Evolutionary conservation across 371 early-diverging fungal species (phyloP).

Genomic region (Apophysomyces trapeziformis): DNA sequence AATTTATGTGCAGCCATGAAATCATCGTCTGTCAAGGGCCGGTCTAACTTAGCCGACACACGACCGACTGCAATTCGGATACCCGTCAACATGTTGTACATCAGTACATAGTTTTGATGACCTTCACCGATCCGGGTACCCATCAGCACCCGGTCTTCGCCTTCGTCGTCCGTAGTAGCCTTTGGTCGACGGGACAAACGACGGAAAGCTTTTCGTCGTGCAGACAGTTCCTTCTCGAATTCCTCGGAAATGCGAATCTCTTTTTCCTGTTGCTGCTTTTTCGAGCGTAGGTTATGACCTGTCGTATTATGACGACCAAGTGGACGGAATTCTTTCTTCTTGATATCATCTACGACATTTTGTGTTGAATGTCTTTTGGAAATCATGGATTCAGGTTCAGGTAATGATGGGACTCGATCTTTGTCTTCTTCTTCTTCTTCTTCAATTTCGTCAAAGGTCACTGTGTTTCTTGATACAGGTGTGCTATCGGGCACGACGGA

Average conservation of each 20-base stretch:
- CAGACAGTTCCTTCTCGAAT: conserved; percentile 42
- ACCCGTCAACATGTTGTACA: conserved; percentile 98
- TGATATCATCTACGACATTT: background rate
- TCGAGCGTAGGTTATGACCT: conserved; percentile 38
- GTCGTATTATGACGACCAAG: conserved; percentile 47
- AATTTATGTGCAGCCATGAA: conserved; percentile 90
- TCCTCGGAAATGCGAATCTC: conserved; percentile 45
- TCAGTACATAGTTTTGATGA: conserved; percentile 80
- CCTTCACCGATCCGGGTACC: conserved; percentile 72
- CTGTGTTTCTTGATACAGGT: background rate
- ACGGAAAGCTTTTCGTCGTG: conserved; percentile 45
- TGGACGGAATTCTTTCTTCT: conserved; percentile 16
- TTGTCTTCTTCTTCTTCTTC: conserved; percentile 15
- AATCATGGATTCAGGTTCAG: conserved; percentile 10
- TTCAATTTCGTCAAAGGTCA: background rate
- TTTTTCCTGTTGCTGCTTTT: conserved; percentile 31
- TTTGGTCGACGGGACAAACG: conserved; percentile 40
- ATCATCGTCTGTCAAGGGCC: conserved; percentile 76
- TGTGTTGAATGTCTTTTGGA: conserved; percentile 20
- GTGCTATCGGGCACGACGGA: conserved; percentile 21
- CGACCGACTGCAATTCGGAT: conserved; percentile 82
- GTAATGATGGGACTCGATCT: conserved; percentile 4
- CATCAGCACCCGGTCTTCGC: conserved; percentile 60
- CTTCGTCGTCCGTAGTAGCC: conserved; percentile 29
- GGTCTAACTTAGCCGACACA: conserved; percentile 82